A percentile compares a stretch with the other conserved stretches of the same genome.
These are phyloP conservation scores for Claviceps cyperi DNA, from an alignment of 2,329 filamentous ascomycete genomes.

Conservation along the genomic window DNA sequence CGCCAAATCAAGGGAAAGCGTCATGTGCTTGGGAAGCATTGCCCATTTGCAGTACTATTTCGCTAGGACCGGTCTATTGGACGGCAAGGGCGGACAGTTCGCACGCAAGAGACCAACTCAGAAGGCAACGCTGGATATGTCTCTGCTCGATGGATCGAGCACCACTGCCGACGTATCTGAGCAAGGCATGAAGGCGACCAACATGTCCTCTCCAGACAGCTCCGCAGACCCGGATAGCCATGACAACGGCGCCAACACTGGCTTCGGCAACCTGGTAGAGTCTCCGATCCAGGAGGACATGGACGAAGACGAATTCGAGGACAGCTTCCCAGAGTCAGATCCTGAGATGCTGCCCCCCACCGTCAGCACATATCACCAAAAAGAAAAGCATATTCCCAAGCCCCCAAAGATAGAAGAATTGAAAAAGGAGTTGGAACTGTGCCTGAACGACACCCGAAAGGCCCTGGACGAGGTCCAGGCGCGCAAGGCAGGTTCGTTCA, in stretches of 20 bases:
- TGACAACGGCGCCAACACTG: conserved; percentile 20
- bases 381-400: conserved; percentile 65
- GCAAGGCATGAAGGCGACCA: conserved; percentile 43
- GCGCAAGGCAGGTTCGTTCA: conserved; percentile 19
- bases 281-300: conserved; percentile 33
- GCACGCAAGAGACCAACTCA: conserved; percentile 55
- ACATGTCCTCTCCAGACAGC: conserved; percentile 43
- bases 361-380: conserved; percentile 85
- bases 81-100: conserved; percentile 81
- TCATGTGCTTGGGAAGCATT: conserved; percentile 92
- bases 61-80: conserved; percentile 79
- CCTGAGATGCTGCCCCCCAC: conserved; percentile 87
- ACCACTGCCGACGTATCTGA: conserved; percentile 24
- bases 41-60: conserved; percentile 98
- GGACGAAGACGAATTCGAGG: conserved; percentile 36
- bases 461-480: conserved; percentile 46
- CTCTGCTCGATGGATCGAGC: conserved; percentile 27
- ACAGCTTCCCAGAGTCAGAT: conserved; percentile 47
- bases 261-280: conserved; percentile 22
- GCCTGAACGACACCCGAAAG: conserved; percentile 54
- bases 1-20: conserved; percentile 79
- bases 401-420: conserved; percentile 73
- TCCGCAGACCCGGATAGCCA: conserved; percentile 39
- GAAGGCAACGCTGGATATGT: conserved; percentile 43
- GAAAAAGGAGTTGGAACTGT: conserved; percentile 49